Percentiles rank a stretch among this genome's conserved stretches.
Evolutionary conservation across 2,329 filamentous ascomycete species (phyloP).

Genomic region (Venturia nashicola): DNA sequence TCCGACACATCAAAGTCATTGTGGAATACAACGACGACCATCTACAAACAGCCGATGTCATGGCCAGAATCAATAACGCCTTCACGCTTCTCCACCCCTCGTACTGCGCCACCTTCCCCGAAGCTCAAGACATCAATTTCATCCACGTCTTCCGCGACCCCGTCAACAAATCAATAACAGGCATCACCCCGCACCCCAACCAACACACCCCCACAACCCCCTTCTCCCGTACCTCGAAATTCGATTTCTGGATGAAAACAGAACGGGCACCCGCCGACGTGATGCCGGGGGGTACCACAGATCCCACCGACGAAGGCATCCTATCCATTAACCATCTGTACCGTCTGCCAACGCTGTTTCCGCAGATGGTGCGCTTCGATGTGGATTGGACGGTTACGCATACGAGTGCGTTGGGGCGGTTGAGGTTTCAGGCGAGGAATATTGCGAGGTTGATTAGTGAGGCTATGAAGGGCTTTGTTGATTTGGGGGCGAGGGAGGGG

Average conservation of each 20-base stretch:
- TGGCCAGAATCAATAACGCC: background rate
- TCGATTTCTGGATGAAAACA: background rate
- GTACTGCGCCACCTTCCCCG: background rate
- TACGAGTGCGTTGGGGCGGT: background rate
- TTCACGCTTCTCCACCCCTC: background rate
- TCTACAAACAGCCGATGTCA: background rate
- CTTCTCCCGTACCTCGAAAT: background rate
- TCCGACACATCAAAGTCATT: background rate
- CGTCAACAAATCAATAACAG: background rate
- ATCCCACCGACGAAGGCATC: background rate
- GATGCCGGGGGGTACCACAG: no score
- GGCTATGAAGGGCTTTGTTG: background rate
- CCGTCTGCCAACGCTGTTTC: background rate
- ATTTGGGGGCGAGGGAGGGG: background rate
- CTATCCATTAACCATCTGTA: background rate
- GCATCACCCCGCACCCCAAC: background rate
- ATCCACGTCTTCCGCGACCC: background rate
- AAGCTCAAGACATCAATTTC: background rate
- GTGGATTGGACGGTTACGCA: background rate
- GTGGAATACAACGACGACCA: background rate
- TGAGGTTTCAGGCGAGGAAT: background rate
- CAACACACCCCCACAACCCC: background rate
- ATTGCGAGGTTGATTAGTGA: background rate
- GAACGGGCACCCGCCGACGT: background rate
- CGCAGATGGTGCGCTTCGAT: background rate